Base-by-base conservation (phyloP, 148 eudicot genomes). In the Rhododendron molle region DNA sequence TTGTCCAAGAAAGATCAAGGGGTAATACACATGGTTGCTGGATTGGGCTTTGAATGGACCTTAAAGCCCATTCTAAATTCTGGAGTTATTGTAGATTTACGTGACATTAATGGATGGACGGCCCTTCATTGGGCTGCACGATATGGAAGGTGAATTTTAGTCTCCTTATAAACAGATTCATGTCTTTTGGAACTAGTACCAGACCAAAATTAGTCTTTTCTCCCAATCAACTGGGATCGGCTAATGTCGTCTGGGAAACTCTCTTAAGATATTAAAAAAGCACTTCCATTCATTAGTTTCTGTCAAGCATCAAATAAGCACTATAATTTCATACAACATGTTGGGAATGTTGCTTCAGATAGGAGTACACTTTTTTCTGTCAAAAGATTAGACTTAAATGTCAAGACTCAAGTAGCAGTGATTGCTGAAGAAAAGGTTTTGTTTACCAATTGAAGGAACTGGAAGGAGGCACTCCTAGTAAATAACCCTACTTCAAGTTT, bases 121-220 rank as follows among this genome's bases (percentile, higher is more conserved):
- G 99, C 98, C 81, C 96, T 97, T 82, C 99, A 97, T 84, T 97
- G 99, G 99, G 99, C 99, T 85, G 98, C 98, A 71, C 93, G 85
- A 81, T 96, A 92, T 89, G 99, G 99, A 92, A 95, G 99, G 99
- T 95, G n/a, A 7, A 6, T 74, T 72, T 26, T 28, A 81, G 2
- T 76, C 46, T 76, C 14, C 47, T 76, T 76, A 44, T 28, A 79
- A 44, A 79, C 40, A 77, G 60, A 47, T 79, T 36, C 11, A 49
- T 79, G 40, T 26, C 15, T 47, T 49, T 79, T 79, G 23, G 60
- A 9, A 79, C 4, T 79, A 13, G 30, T 21, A 46, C 80, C 47
- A 44, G 21, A 28, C 30, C 28, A 62, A 62, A 62, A 2, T 62
- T n/a, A 62, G 71, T 11, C 71, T 58, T 7, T 18, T 20, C 65